Percentiles rank a stretch among this genome's conserved stretches.
These are phyloP conservation scores for Trichosanthes truncata DNA, from an alignment of 306 rosid genomes.

Conservation along the genomic window DNA sequence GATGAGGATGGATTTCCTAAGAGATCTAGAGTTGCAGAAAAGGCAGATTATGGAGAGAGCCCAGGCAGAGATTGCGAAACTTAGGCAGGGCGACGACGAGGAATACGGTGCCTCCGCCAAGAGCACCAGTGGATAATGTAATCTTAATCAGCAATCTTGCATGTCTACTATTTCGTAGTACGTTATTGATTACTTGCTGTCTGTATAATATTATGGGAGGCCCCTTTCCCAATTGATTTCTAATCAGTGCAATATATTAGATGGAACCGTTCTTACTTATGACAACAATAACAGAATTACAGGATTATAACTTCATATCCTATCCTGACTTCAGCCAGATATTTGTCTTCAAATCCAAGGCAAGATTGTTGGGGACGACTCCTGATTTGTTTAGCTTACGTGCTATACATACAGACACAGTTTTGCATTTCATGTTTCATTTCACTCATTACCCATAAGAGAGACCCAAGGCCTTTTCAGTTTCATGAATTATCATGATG, in stretches of 20 bases:
- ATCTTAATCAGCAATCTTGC: background rate
- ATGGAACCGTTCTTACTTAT: background rate
- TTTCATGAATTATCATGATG: background rate
- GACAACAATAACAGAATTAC: background rate
- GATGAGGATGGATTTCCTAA: conserved; percentile 77
- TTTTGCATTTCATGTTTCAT: no score
- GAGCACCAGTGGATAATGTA: conserved; percentile 8
- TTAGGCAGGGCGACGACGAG: conserved; percentile 47
- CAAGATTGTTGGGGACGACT: background rate
- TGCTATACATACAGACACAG: no score
- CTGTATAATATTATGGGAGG: background rate
- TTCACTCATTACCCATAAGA: no score
- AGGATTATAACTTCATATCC: background rate
- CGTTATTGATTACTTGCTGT: background rate
- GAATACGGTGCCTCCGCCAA: conserved; percentile 35
- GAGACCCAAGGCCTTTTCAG: background rate
- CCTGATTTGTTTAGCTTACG: background rate
- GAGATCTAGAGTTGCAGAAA: conserved; percentile 65
- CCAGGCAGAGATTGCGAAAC: conserved; percentile 53
- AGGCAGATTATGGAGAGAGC: conserved; percentile 64
- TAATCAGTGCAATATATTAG: background rate
- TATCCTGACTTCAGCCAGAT: background rate
- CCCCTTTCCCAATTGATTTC: background rate
- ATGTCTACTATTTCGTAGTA: background rate
- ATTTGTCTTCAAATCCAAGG: background rate